phyloP scores from a whole-genome alignment of 2,329 filamentous ascomycete genomes.

The Spiromastix sp. region DNA sequence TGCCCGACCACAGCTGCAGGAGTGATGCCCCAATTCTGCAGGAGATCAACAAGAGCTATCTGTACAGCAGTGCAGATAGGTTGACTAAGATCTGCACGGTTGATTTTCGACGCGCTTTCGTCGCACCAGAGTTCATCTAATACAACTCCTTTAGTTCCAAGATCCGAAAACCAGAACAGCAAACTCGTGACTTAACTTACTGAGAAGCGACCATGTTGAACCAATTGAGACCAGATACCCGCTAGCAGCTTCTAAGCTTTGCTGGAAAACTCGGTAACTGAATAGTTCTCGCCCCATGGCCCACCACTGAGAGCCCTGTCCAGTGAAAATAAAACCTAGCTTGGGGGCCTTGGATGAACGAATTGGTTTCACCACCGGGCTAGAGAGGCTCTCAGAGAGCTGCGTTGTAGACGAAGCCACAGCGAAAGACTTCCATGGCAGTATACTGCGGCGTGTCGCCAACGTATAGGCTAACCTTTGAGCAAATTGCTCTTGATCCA shows the following conservation, averaged over 20 bases:
- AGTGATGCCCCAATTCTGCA: slow-evolving; percentile 35
- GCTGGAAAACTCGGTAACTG: background rate
- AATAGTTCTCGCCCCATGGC: background rate
- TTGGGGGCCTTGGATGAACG: background rate
- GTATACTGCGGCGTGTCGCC: background rate
- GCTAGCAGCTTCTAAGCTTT: background rate
- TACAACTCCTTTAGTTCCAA: background rate
- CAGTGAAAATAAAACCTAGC: slow-evolving; percentile 1
- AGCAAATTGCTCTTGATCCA: background rate
- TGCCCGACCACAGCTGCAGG: slow-evolving; percentile 36
- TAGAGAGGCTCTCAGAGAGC: background rate
- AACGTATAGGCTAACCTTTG: background rate
- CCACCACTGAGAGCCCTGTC: slow-evolving; percentile 2
- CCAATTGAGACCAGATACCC: background rate
- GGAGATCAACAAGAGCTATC: slow-evolving; percentile 35
- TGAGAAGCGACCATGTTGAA: background rate
- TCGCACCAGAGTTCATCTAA: background rate
- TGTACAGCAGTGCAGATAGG: slow-evolving; percentile 35
- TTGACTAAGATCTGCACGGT: background rate
- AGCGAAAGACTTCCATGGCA: background rate
- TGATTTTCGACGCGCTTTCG: slow-evolving; percentile 1
- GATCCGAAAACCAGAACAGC: background rate
- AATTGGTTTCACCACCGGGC: background rate
- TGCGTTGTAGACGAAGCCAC: background rate
- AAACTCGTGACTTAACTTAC: background rate